Base-by-base conservation (phyloP, 1,284 basidiomycete species). In the Naganishia cerealis region DNA sequence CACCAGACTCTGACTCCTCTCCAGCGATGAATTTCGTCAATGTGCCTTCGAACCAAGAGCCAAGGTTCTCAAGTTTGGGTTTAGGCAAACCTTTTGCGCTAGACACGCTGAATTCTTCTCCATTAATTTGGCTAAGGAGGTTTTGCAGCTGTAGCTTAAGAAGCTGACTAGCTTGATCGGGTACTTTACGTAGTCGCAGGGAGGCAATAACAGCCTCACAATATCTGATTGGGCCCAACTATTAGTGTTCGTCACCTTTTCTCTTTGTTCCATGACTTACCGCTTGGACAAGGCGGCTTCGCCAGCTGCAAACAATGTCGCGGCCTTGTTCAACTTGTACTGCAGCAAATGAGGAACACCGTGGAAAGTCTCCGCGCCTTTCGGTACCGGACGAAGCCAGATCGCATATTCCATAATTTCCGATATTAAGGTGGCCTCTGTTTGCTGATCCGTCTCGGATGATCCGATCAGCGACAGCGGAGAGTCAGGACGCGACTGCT, bases 11-110 rank as follows among this genome's bases (percentile, higher is more conserved):
- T 76, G 81, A 70, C 82, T 85, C 86, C 67, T 95, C 93, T 2
- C 94, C 96, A 15, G 94, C 92, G 71, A 99, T 95, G 74, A 99
- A 90, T 78, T 96, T 96, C 38, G 93, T 94, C 73, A 99, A 87
- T 15, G 90, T 86, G n/a, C 91, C 90, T 79, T 95, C 95, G 33
- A 99, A 85, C 87, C 93, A 97, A 65, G 89, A 90, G 65, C 95
- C 92, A 57, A 99, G 87, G 55, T 89, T 90, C 75, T 97, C 94
- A 62, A 98, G 84, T 68, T 92, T 96, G 0, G 94, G 93, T 80
- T 92, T 90, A 71, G 86, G 84, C 66, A 92, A 83, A 77, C 90
- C 92, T 69, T 81, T 77, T 42, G 92, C 90, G 89, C 50, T 85
- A 83, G 24, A 86, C 81, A 80, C 89, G 89, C 78, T 91, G 87